Evolutionary conservation across 192 early-diverging fungal species (phyloP), one percentile per base, ranked within the genome.

Genomic region (Coemansia sp.): DNA sequence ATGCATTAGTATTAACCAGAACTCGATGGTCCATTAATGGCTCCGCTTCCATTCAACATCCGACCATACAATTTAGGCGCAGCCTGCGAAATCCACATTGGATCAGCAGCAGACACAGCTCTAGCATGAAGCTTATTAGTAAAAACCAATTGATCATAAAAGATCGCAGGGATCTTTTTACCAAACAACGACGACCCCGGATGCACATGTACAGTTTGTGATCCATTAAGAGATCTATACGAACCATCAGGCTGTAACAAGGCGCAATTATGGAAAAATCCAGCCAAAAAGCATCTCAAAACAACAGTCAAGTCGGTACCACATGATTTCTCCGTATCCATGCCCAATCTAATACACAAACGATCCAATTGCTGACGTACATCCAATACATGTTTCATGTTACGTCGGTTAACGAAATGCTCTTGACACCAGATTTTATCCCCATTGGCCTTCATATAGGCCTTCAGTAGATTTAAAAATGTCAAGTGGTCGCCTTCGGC

Each of bases 401-500:
- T 86, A 23, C 96, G 72, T 6, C 68, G 77, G 60, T 92, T 94
- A 41, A 99, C 83, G 77, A 91, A 99, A 61, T 99, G 88, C 37
- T 93, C 86, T 26, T 78, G 61, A 67, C 94, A 99, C 96, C 96
- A 99, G 19, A 80, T 80, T 3, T 67, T 51, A 50, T 95, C 87
- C 10, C 90, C 92, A 17, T 90, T 78, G 5, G 87, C 88, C 20
- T 81, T 78, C 53, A 78, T 72, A 59, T 89, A 97, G 4, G 82
- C 87, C 13, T 82, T 77, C 29, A 92, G 58, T 2, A 94, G 87
- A 55, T 94, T 96, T 35, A 95, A 61, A 9, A 89, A 80, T 1
- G 97, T 99, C 20, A 99, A 52, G 45, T 95, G 94, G 72, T 99
- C 94, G 45, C 97, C 97, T 28, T 94, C 89, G 24, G 80, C 78